Evolutionary conservation across 257 asterid species (phyloP), one percentile per base, ranked within the genome.

Genomic region (Solanum neorickii): DNA sequence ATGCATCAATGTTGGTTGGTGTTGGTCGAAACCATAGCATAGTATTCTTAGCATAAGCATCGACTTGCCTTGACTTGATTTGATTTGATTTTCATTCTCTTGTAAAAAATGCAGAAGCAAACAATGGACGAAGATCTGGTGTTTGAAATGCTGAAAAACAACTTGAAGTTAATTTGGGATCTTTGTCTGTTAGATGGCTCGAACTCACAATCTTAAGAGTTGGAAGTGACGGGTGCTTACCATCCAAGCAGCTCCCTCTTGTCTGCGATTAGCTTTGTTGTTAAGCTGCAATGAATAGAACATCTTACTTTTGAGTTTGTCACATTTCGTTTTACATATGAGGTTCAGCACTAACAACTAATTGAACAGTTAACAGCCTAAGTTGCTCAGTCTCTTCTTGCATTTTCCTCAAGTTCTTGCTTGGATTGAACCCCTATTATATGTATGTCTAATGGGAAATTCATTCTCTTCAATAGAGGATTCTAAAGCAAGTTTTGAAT

Each of bases 401-500:
- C 25, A 7, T 18, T 56, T 56, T 56, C 65, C n/a, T 0, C 1
- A 56, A 56, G 5, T 56, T 56, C n/a, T 56, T 56, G 25, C n/a
- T 52, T 52, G n/a, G 62, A 52, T 52, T 52, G 62, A 52, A 52
- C 62, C n/a, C 9, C 62, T 52, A 52, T 52, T 52, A 16, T 52
- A 52, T 52, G 7, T 18, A 52, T 52, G 65, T 56, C 65, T 20
- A 1, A 56, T 18, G 65, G 65, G 25, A 56, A 56, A 56, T 56
- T 56, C 25, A 18, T 20, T 56, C 5, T 7, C n/a, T 7, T 56
- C n/a, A 56, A 20, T 56, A 20, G 94, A 93, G 95, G 99, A 97
- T 89, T 99, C 99, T 3, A 92, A 92, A 97, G 92, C 86, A 89
- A 95, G 98, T 90, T 97, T 97, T 92, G 97, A 94, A 91, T 97